These are phyloP conservation scores for Dryas alaskensis DNA, from an alignment of 306 rosid species.

Conservation along the genomic window DNA sequence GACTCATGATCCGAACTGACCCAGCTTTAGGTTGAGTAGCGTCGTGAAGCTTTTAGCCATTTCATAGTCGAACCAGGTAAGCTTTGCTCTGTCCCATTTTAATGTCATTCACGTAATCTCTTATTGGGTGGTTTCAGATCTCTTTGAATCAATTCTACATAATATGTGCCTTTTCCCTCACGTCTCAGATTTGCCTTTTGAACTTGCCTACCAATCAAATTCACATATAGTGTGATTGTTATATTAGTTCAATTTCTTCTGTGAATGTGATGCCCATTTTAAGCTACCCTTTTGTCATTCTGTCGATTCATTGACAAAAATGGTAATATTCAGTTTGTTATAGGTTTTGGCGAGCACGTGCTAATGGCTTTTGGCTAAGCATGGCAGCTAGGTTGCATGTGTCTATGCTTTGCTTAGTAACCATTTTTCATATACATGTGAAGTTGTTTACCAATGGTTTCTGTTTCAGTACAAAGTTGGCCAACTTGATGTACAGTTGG, in stretches of 20 bases:
- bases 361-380: slow-evolving; percentile 3
- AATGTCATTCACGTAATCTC: not conserved
- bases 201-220: not conserved
- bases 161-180: slow-evolving; percentile 11
- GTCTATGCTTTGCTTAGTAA: not conserved
- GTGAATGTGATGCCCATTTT: not conserved
- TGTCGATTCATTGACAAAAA: not conserved
- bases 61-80: slow-evolving; percentile 13
- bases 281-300: not conserved
- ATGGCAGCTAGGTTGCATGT: slow-evolving; percentile 7
- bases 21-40: not conserved
- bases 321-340: not conserved
- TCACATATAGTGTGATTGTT: not conserved
- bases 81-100: not conserved
- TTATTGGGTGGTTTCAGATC: not conserved
- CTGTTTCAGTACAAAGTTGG: not conserved
- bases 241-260: not conserved
- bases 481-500: not conserved
- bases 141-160: not conserved
- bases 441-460: not conserved
- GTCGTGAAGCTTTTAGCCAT: not conserved
- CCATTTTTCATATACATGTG: too few relatives aligned
- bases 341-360: not conserved
- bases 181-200: slow-evolving; percentile 3
- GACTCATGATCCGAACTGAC: not conserved